Evolutionary conservation across 345 rosid species (phyloP), one percentile per base, ranked within the genome.

Genomic region (Citrus unshiu): DNA sequence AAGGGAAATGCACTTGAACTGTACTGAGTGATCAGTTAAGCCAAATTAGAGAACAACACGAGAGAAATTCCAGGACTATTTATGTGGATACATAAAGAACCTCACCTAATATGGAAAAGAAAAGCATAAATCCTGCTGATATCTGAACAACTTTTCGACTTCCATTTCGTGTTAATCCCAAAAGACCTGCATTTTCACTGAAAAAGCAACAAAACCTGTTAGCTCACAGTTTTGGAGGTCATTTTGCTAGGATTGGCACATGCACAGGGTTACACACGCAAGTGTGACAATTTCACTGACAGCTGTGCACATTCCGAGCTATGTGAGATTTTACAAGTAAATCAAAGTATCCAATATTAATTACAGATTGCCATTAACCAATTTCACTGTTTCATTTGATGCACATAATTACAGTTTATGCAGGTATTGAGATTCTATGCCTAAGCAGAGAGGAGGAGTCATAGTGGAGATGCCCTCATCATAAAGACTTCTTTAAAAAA

Each of bases 161-260:
- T 77, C 99, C 98, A 73, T 87, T 90, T 84, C 91, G 84, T 2
- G 99, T 92, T 80, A 92, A 76, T 74, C 98, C 99, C 84, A 96
- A 73, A 75, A 93, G 97, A 74, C 99, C 98, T 24, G 89, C 90
- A 82, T 92, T 96, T 88, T 96, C 98, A 46, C 99, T 92, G 72
- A 60, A 89, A 77, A 67, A 25, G 61, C 63, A 78, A 77, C 58
- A 81, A 32, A 79, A 27, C 32, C 13, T 49, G 78, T 72, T 19
- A 66, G 81, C 77, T 54, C 49, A 70, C 27, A 43, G 9, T 4
- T 21, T 25, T 34, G 61, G 71, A 70, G n/a, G 80, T 39, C 64
- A 59, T 3, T 63, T 54, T 6, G 40, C 25, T 18, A 18, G 29
- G 58, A 61, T 5, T 5, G 24, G 6, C 25, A 51, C 39, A 34